A percentile compares a stretch with the other conserved stretches of the same genome.
Evolutionary conservation across 768 basidiomycete species (phyloP).

Genomic region (Mrakia frigida): DNA sequence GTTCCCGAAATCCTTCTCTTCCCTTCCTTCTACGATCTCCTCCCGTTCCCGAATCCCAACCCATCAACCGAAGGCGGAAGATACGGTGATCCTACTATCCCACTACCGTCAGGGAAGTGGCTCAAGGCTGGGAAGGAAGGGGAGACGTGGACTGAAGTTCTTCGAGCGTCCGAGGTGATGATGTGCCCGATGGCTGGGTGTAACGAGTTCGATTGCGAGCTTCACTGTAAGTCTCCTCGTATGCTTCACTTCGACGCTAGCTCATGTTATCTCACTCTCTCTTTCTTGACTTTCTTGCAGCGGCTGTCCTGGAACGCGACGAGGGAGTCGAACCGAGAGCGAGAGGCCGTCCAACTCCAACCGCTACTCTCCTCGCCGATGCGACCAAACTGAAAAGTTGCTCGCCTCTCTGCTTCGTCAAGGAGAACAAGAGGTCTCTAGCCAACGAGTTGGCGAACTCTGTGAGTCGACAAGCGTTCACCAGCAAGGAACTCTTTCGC

Average conservation of each 20-base stretch:
- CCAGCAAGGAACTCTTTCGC: background rate
- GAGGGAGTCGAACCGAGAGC: constrained; percentile 2
- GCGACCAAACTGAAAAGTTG: background rate
- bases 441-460: background rate
- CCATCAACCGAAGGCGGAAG: background rate
- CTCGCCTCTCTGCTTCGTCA: background rate
- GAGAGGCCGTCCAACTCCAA: background rate
- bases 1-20: constrained; percentile 22
- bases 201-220: constrained; percentile 28
- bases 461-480: background rate
- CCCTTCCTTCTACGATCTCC: constrained; percentile 14
- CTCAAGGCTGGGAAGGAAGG: background rate
- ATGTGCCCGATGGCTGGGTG: constrained; percentile 24
- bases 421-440: background rate
- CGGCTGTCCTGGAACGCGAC: background rate
- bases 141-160: background rate
- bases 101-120: background rate
- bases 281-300: no score
- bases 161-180: constrained; percentile 2
- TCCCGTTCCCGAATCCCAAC: constrained; percentile 16
- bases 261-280: background rate
- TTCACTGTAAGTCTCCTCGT: constrained; percentile 2
- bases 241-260: background rate
- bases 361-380: background rate
- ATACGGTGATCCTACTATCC: background rate